A percentile compares a stretch with the other conserved stretches of the same genome.
These are phyloP conservation scores for Microcyclospora pomicola DNA, from an alignment of 2,329 filamentous ascomycete species.

Conservation along the genomic window DNA sequence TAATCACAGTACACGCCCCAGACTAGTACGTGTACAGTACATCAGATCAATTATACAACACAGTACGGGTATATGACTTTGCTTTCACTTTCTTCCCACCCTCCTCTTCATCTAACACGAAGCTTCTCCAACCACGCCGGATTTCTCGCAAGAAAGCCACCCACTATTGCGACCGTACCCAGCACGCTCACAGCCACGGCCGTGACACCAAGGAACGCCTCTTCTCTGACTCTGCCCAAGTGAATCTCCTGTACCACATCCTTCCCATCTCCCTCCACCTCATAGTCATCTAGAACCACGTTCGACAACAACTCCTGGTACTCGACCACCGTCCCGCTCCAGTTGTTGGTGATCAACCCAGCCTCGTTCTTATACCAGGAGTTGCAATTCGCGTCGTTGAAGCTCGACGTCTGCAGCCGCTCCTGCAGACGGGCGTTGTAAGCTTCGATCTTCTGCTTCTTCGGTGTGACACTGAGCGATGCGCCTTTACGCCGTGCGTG, in stretches of 20 bases:
- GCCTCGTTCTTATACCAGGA: constrained; percentile 44
- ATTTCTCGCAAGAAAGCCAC: constrained; percentile 34
- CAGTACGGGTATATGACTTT: too few species aligned
- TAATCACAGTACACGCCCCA: too few species aligned
- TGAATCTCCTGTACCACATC: constrained; percentile 22
- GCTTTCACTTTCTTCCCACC: too few species aligned
- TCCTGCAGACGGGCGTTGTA: constrained; percentile 37
- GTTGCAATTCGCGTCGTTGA: constrained; percentile 41
- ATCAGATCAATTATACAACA: too few species aligned
- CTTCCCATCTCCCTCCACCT: constrained; percentile 23
- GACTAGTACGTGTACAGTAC: too few species aligned
- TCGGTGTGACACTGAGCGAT: constrained; percentile 34
- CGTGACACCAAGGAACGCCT: constrained; percentile 28
- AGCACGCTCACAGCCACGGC: constrained; percentile 24
- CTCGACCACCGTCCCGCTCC: constrained; percentile 37
- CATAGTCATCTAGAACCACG: constrained; percentile 35
- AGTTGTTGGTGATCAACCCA: constrained; percentile 45
- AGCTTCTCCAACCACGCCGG: constrained; percentile 1
- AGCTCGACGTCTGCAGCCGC: constrained; percentile 30
- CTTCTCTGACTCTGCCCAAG: constrained; percentile 29
- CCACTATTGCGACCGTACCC: constrained; percentile 24
- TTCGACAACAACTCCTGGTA: constrained; percentile 37
- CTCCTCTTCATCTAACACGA: too few species aligned
- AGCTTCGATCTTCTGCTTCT: constrained; percentile 22
- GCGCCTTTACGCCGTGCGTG: constrained; percentile 28